A percentile compares a stretch with the other conserved stretches of the same genome.
phyloP scores from a whole-genome alignment of 306 rosid species.

The Casuarina cunninghamiana region DNA sequence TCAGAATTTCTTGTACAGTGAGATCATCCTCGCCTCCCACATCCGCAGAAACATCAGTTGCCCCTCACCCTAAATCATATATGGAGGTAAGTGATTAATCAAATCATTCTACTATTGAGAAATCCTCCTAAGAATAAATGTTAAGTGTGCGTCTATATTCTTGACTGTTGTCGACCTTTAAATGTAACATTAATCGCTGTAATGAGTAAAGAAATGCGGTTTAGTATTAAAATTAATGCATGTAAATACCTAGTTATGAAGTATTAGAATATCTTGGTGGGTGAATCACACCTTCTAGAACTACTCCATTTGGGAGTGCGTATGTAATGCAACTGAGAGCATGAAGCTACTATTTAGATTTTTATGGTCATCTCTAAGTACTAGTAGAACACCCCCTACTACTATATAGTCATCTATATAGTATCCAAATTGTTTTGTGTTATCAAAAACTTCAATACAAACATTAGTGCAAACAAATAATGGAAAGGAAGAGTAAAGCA shows the following conservation, averaged over 20 bases:
- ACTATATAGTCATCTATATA: too few species aligned
- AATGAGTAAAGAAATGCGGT: background rate
- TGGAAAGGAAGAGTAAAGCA: too few species aligned
- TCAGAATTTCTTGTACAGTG: constrained; percentile 51
- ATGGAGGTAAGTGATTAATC: constrained; percentile 54
- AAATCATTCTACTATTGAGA: constrained; percentile 11
- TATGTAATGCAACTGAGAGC: background rate
- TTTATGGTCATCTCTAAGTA: too few species aligned
- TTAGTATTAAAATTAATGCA: constrained; percentile 1
- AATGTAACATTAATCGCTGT: background rate
- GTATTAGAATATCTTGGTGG: constrained; percentile 17
- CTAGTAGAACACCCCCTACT: too few species aligned
- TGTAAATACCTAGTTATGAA: constrained; percentile 4
- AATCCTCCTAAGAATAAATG: background rate
- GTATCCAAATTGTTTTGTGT: too few species aligned
- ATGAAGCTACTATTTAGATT: background rate
- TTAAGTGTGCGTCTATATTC: background rate
- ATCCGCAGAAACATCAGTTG: constrained; percentile 59
- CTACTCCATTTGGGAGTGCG: background rate
- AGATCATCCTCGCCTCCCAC: constrained; percentile 78
- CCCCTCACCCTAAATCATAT: constrained; percentile 79
- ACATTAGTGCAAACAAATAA: too few species aligned
- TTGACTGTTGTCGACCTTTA: background rate
- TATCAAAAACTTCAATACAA: too few species aligned
- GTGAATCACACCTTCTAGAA: background rate